Conservation (phyloP, 306 rosid species). For the Quercus suber region DNA sequence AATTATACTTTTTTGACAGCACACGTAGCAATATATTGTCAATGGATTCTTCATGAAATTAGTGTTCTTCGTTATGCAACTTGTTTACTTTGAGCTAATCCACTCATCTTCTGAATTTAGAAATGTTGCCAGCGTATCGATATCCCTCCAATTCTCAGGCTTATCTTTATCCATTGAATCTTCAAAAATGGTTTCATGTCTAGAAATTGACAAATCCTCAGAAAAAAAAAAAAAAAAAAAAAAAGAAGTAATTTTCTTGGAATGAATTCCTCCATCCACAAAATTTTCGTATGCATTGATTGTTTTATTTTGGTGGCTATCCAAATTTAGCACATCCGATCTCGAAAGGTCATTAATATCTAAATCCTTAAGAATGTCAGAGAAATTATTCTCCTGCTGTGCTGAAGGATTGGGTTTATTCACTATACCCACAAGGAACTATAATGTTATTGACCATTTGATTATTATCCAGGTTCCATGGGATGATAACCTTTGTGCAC, state of each 20-base stretch:
- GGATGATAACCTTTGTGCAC: too few relatives aligned
- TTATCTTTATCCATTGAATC: neutral
- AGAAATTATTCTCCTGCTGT: neutral
- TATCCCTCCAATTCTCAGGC: too few relatives aligned
- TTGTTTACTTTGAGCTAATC: too few relatives aligned
- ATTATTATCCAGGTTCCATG: too few relatives aligned
- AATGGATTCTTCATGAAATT: too few relatives aligned
- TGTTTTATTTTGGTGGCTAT: neutral
- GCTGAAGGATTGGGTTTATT: neutral
- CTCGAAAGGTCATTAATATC: neutral
- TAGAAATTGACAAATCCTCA: neutral
- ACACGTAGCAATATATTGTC: too few relatives aligned
- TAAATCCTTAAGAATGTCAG: neutral
- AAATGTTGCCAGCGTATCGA: too few relatives aligned
- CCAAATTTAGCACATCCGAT: neutral
- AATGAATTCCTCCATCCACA: neutral
- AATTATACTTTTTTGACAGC: too few relatives aligned
- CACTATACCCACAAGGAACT: too few relatives aligned
- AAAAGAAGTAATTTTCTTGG: neutral
- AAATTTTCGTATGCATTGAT: neutral
- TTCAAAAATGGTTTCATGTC: neutral
- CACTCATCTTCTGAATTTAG: too few relatives aligned
- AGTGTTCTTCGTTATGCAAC: too few relatives aligned
- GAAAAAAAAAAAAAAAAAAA: neutral
- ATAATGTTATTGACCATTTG: too few relatives aligned